Evolutionary conservation across 805 yeast species (phyloP), one percentile per base, ranked within the genome.

Genomic region (Candida dajiaensis): DNA sequence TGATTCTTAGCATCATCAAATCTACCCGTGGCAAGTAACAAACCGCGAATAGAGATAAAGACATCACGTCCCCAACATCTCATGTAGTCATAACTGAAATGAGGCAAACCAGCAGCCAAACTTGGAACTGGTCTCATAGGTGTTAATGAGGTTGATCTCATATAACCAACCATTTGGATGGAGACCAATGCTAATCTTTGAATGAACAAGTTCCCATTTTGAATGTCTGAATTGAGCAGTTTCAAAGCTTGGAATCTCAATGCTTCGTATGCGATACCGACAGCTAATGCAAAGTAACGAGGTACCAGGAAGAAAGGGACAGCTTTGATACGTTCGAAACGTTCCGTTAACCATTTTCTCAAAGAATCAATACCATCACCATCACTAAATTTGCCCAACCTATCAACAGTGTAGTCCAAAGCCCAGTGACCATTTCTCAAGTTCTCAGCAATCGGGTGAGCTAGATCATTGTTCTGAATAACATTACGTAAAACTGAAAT

Each of bases 51-150:
- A 0, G 97, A 77, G 40, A 92, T 84, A 62, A 94, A 94, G 1
- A 89, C 95, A 66, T 92, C 99, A 61, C 99, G 77, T 20, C 99
- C 99, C 99, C 99, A 92, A 63, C 97, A 89, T 64, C 99, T 76
- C 96, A 92, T 89, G 65, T 85, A 90, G 53, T 85, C 89, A 48
- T 76, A 77, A 61, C 94, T 83, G 68, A 92, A 92, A 66, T 89
- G 97, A 2, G 99, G 99, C 50, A 92, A 73, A 1, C 98, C 99
- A 2, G 99, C 99, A 15, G 98, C 96, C 78, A 92, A 72, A 38
- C 87, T 78, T 2, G 95, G 85, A 15, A 81, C 76, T 38, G 72
- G 67, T 11, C 72, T 67, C 37, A 68, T 69, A 2, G 98, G 95
- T 23, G 73, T 67, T 45, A 94, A 71, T 0, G 97, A 86, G 0